A percentile compares a stretch with the other conserved stretches of the same genome.
These are phyloP conservation scores for Lichtheimia corymbifera DNA, from an alignment of 371 early-diverging fungal genomes.

Conservation along the genomic window DNA sequence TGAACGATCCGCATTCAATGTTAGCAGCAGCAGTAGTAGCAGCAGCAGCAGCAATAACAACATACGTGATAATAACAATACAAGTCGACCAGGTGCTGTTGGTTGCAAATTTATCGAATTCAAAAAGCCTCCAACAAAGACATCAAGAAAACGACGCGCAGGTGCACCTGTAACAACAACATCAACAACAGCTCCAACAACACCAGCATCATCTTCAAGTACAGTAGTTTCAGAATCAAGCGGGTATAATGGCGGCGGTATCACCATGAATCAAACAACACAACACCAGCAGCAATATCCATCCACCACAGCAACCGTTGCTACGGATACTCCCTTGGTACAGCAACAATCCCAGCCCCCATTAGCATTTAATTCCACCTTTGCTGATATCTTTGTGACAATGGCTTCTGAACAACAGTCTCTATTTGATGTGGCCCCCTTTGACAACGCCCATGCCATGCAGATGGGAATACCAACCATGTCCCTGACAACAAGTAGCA, in stretches of 20 bases:
- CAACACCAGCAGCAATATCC: not conserved
- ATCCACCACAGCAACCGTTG: too few relatives aligned
- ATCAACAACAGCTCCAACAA: not conserved
- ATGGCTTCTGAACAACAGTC: too few relatives aligned
- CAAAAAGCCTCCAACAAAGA: too few relatives aligned
- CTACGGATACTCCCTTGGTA: not conserved
- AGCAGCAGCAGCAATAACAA: not conserved
- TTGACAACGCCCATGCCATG: too few relatives aligned
- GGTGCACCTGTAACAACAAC: not conserved
- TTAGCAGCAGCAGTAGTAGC: slow-evolving; percentile 2
- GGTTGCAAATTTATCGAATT: too few relatives aligned
- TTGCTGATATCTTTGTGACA: too few relatives aligned
- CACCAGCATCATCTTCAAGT: not conserved
- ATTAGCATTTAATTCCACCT: not conserved
- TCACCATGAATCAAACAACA: not conserved
- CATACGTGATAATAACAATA: too few relatives aligned
- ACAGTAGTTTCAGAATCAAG: not conserved
- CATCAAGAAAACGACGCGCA: not conserved
- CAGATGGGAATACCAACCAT: too few relatives aligned
- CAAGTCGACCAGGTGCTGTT: too few relatives aligned
- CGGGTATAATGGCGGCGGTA: not conserved
- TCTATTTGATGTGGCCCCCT: too few relatives aligned
- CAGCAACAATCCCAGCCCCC: not conserved
- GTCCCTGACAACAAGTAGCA: too few relatives aligned
- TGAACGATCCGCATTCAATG: not conserved